These are phyloP conservation scores for Globisporangium apiculatum DNA, from an alignment of 352 stramenopile genomes.

Conservation along the genomic window DNA sequence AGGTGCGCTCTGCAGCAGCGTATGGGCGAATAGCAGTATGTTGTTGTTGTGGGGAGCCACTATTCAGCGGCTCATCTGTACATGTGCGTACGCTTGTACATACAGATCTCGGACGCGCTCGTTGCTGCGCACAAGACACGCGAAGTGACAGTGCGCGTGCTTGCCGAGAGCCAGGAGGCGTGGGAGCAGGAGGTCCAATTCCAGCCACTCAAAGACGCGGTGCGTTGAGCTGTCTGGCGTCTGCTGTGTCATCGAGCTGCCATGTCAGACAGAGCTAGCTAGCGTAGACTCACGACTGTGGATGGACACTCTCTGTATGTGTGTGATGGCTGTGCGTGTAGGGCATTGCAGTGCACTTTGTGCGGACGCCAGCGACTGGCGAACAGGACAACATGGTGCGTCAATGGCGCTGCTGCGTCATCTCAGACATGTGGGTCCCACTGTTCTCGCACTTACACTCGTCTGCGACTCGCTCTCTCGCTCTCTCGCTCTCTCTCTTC, in stretches of 20 bases:
- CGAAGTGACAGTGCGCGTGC: slow-evolving; percentile 6
- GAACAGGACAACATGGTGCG: slow-evolving; percentile 5
- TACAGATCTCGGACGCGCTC: not conserved
- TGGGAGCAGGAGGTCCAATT: slow-evolving; percentile 4
- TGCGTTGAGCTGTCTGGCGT: not conserved
- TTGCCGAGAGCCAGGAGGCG: slow-evolving; percentile 4
- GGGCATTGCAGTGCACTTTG: slow-evolving; percentile 5
- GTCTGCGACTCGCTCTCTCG: not conserved
- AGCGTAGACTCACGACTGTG: not conserved
- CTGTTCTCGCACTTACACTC: not conserved
- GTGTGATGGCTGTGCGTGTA: not conserved
- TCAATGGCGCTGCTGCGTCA: too few species aligned
- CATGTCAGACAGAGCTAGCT: not conserved
- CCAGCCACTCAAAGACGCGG: slow-evolving; percentile 8
- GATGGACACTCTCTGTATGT: not conserved
- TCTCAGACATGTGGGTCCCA: not conserved
- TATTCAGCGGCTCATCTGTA: too few species aligned
- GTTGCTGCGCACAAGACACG: slow-evolving; percentile 1
- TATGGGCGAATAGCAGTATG: too few species aligned
- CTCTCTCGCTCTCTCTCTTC: not conserved
- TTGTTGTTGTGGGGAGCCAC: too few species aligned
- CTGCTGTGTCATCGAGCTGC: too few species aligned
- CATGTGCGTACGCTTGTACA: too few species aligned
- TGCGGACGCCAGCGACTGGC: not conserved
- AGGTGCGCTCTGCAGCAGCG: not conserved